A percentile compares a stretch with the other conserved stretches of the same genome.
Conservation (phyloP, 768 basidiomycete genomes). For the Thelephora ganbajun region DNA sequence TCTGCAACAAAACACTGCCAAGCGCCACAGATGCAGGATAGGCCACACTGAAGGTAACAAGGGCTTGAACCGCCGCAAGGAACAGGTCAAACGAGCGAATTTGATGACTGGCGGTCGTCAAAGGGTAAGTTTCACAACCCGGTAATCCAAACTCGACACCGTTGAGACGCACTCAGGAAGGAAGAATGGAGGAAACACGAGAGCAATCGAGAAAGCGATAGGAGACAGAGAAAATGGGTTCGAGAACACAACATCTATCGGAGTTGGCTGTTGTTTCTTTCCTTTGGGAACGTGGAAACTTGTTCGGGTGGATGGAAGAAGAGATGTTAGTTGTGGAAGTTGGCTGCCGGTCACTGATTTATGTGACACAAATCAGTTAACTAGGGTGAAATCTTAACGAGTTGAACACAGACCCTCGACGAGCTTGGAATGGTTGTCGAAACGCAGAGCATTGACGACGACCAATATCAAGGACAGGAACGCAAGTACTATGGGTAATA, state of each 20-base stretch:
- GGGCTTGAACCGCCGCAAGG: conserved; percentile 64
- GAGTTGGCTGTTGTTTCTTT: conserved; percentile 14
- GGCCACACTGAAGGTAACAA: conserved; percentile 70
- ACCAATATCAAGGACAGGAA: conserved; percentile 43
- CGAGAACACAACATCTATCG: conserved; percentile 29
- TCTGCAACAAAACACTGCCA: conserved; percentile 81
- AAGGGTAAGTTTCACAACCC: background rate
- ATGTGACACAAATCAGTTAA: background rate
- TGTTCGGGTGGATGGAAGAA: conserved; percentile 26
- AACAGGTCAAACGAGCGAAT: conserved; percentile 72
- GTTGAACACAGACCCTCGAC: conserved; percentile 37
- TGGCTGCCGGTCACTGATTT: conserved; percentile 44
- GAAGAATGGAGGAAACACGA: conserved; percentile 43
- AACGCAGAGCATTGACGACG: conserved; percentile 39
- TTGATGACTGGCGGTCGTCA: conserved; percentile 37
- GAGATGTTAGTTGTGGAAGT: conserved; percentile 35
- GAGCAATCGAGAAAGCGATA: conserved; percentile 36
- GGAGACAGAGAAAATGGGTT: conserved; percentile 71
- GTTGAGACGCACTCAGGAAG: conserved; percentile 32
- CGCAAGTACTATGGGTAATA: conserved; percentile 49
- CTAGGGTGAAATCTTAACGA: background rate
- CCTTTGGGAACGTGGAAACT: background rate
- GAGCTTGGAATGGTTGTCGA: conserved; percentile 50
- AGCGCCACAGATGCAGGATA: conserved; percentile 76
- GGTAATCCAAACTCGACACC: background rate